These are phyloP conservation scores for Candida sakaeoensis DNA, from an alignment of 805 yeast species.

Conservation along the genomic window DNA sequence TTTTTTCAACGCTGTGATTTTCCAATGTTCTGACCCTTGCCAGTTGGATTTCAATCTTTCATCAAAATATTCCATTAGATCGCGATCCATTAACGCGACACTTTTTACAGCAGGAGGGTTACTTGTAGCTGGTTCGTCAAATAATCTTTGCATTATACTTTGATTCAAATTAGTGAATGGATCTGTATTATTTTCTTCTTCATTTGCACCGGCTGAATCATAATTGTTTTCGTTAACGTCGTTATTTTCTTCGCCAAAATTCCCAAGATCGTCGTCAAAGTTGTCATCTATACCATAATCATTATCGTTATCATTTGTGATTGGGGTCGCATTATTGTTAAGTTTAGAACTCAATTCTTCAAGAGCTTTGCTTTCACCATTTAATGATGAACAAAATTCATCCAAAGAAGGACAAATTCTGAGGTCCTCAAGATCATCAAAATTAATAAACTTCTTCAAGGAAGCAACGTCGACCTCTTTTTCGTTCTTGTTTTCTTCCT, in stretches of 20 bases:
- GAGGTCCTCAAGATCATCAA: slow-evolving; percentile 18
- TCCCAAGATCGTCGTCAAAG: slow-evolving; percentile 12
- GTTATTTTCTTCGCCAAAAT: slow-evolving; percentile 20
- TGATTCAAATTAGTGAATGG: slow-evolving; percentile 12
- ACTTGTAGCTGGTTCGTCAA: slow-evolving; percentile 10
- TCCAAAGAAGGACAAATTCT: slow-evolving; percentile 70
- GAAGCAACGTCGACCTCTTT: slow-evolving; percentile 16
- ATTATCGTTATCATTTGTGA: slow-evolving; percentile 8
- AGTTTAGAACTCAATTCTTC: slow-evolving; percentile 36
- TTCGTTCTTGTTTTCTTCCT: slow-evolving; percentile 15
- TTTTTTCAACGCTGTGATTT: slow-evolving; percentile 58
- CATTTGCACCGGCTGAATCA: neutral
- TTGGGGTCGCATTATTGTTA: slow-evolving; percentile 10
- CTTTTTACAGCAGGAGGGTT: slow-evolving; percentile 11
- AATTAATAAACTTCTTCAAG: slow-evolving; percentile 18
- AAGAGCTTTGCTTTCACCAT: slow-evolving; percentile 43
- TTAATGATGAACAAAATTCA: slow-evolving; percentile 55
- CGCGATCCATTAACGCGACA: slow-evolving; percentile 46
- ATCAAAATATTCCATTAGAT: slow-evolving; percentile 79
- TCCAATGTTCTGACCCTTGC: slow-evolving; percentile 94
- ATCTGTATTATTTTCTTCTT: slow-evolving; percentile 9
- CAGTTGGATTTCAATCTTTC: slow-evolving; percentile 66
- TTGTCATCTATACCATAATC: slow-evolving; percentile 12
- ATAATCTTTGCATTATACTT: slow-evolving; percentile 11
- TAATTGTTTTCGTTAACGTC: slow-evolving; percentile 8